Evolutionary conservation across 2,329 filamentous ascomycete genomes (phyloP).

Genomic region (Raffaelea ambrosiae): DNA sequence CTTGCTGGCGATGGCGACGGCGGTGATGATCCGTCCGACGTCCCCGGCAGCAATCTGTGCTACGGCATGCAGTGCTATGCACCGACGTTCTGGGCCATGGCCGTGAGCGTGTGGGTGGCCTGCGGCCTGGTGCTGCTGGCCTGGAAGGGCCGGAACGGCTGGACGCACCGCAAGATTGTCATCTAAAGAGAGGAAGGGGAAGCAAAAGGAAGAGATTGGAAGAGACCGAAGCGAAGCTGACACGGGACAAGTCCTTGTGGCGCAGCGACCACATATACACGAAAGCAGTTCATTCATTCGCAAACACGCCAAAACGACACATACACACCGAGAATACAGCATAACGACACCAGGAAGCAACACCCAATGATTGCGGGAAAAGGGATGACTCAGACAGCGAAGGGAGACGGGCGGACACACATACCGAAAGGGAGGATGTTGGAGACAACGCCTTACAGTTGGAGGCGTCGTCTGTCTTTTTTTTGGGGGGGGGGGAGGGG

Average conservation of each 20-base stretch:
- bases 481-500: too few relatives aligned
- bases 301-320: background rate
- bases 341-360: too few relatives aligned
- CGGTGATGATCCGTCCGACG: background rate
- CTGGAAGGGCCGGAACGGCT: slow-evolving; percentile 71
- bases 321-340: background rate
- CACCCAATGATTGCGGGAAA: too few relatives aligned
- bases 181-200: slow-evolving; percentile 26
- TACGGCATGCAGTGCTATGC: slow-evolving; percentile 78
- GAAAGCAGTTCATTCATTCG: background rate
- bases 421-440: too few relatives aligned
- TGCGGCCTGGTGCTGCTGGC: slow-evolving; percentile 65
- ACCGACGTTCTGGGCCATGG: slow-evolving; percentile 78
- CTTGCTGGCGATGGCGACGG: background rate
- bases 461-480: too few relatives aligned
- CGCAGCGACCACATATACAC: background rate
- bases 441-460: too few relatives aligned
- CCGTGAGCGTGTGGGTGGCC: slow-evolving; percentile 68
- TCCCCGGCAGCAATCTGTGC: slow-evolving; percentile 50
- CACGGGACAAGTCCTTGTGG: too few relatives aligned
- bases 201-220: background rate
- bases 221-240: too few relatives aligned
- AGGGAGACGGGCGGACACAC: too few relatives aligned
- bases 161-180: slow-evolving; percentile 68
- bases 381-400: too few relatives aligned